Conservation (phyloP, 257 asterid species). For the Solanum clarkiae region DNA sequence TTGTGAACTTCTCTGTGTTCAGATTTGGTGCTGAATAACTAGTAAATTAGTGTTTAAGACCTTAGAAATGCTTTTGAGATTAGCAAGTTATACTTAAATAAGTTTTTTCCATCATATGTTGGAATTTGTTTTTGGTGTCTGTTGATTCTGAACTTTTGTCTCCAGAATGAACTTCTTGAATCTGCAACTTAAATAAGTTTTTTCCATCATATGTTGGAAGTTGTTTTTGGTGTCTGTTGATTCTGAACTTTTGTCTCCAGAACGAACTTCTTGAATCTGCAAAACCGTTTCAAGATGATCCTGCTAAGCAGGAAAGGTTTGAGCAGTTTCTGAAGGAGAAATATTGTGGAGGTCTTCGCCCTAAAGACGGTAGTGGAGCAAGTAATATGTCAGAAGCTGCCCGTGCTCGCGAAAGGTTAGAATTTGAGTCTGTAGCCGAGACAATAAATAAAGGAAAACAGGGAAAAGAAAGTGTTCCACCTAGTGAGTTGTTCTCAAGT, state of each 20-base stretch:
- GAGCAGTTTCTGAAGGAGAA: slow-evolving; percentile 96
- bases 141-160: slow-evolving; percentile 4
- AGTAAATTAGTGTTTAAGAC: not conserved
- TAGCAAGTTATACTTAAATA: not conserved
- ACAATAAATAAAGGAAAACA: slow-evolving; percentile 43
- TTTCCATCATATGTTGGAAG: not conserved
- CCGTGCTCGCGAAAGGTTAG: slow-evolving; percentile 97
- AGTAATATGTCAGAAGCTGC: slow-evolving; percentile 89
- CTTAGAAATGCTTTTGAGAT: not conserved
- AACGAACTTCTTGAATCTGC: slow-evolving; percentile 36
- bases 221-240: not conserved
- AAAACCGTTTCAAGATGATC: slow-evolving; percentile 65
- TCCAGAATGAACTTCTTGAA: slow-evolving; percentile 44
- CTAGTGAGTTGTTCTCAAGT: slow-evolving; percentile 41
- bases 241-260: slow-evolving; percentile 22
- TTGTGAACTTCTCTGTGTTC: not conserved
- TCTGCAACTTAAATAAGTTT: not conserved
- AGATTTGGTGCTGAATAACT: not conserved
- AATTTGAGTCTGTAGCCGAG: slow-evolving; percentile 78
- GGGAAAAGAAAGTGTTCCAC: slow-evolving; percentile 31
- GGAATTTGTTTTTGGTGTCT: not conserved
- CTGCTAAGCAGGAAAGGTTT: slow-evolving; percentile 77
- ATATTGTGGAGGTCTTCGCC: slow-evolving; percentile 85
- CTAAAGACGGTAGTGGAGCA: slow-evolving; percentile 72
- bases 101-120: not conserved